Evolutionary conservation across 306 rosid species (phyloP).

Genomic region (Cucurbita ficifolia): DNA sequence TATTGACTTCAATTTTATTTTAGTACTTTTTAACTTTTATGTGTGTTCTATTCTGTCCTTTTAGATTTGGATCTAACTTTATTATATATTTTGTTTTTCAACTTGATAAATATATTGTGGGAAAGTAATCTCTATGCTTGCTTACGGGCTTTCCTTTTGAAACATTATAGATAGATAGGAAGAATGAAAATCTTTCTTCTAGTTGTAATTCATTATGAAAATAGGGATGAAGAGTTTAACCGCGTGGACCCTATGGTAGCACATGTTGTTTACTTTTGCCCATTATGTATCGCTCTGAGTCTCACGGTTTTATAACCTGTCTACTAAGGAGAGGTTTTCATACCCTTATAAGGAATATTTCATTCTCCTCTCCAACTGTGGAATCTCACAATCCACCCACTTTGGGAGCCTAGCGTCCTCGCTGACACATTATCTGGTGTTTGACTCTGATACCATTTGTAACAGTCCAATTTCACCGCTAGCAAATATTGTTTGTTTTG

Average conservation of each 20-base stretch:
- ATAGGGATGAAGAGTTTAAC: not conserved
- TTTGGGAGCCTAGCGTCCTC: too few species aligned
- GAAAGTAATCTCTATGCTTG: not conserved
- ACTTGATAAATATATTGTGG: not conserved
- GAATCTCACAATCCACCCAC: too few species aligned
- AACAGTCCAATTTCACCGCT: too few species aligned
- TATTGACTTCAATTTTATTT: not conserved
- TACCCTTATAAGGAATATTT: too few species aligned
- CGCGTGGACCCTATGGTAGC: fast-evolving
- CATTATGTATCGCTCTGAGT: too few species aligned
- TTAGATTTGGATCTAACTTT: not conserved
- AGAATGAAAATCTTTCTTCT: not conserved
- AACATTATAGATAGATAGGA: not conserved
- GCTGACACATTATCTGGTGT: too few species aligned
- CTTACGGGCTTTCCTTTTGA: not conserved
- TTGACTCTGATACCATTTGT: too few species aligned
- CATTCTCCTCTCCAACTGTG: too few species aligned
- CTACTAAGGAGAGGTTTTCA: too few species aligned
- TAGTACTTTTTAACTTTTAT: not conserved
- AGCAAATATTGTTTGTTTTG: too few species aligned
- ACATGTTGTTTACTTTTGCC: too few species aligned
- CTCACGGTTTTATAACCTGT: too few species aligned
- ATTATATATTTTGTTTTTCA: not conserved
- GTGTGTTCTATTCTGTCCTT: not conserved
- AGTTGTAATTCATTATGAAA: not conserved